Percentiles rank a stretch among this genome's conserved stretches.
Evolutionary conservation across 208 protist species (phyloP).

Genomic region (Crithidia acanthocephali): DNA sequence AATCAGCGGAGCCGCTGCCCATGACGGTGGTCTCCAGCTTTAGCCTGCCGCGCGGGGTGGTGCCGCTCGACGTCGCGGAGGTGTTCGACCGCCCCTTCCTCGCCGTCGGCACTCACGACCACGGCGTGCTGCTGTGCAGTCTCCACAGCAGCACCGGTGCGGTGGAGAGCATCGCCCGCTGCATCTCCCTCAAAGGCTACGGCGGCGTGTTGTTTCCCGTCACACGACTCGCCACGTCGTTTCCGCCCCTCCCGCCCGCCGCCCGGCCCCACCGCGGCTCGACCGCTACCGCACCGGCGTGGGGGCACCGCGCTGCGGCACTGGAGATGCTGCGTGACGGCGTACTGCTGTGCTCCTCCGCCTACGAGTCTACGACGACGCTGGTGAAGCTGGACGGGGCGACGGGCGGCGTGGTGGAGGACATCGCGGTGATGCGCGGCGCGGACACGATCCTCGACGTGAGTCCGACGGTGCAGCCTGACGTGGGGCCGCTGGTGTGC

Average conservation of each 20-base stretch:
- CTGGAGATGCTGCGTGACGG: constrained; percentile 42
- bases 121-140: constrained; percentile 69
- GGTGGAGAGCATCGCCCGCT: constrained; percentile 39
- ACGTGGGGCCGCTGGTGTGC: constrained; percentile 21
- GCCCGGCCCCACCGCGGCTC: no score
- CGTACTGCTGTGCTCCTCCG: constrained; percentile 53
- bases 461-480: constrained; percentile 11
- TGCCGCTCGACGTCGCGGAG: constrained; percentile 77
- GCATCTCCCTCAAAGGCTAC: constrained; percentile 40
- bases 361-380: constrained; percentile 45
- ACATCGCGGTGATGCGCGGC: constrained; percentile 14
- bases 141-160: constrained; percentile 33
- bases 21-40: constrained; percentile 29
- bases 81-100: constrained; percentile 53
- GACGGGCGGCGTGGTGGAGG: constrained; percentile 30
- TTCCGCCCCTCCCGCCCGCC: constrained; percentile 23
- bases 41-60: constrained; percentile 52
- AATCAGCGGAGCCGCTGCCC: neutral
- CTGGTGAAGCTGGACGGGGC: constrained; percentile 43
- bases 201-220: constrained; percentile 65
- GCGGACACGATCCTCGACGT: constrained; percentile 30
- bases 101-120: constrained; percentile 69
- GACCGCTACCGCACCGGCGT: constrained; percentile 5
- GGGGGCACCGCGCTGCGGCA: constrained; percentile 18
- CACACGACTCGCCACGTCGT: constrained; percentile 46